Evolutionary conservation across 768 basidiomycete species (phyloP).

Genomic region (Neoboletus magnificus): DNA sequence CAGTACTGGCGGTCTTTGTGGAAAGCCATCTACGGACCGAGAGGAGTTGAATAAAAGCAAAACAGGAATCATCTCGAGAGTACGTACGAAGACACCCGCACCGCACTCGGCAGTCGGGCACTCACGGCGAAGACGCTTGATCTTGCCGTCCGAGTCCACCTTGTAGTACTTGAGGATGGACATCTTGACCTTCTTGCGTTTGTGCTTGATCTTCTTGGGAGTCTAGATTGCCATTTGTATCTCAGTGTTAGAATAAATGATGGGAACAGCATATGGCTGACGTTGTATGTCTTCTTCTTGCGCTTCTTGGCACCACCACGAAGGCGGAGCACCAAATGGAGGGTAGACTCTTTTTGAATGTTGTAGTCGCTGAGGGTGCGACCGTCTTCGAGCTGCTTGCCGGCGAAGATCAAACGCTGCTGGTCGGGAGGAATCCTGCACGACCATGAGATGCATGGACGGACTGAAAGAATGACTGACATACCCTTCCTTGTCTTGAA

Average conservation of each 20-base stretch:
- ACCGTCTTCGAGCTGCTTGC: conserved; percentile 99
- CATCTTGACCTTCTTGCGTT: conserved; percentile 99
- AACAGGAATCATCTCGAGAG: not conserved
- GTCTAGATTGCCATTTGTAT: conserved; percentile 46
- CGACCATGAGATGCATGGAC: conserved; percentile 2
- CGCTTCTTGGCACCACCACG: conserved; percentile 99
- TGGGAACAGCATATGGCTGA: conserved; percentile 36
- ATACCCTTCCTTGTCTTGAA: conserved; percentile 96
- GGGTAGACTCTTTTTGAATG: conserved; percentile 99
- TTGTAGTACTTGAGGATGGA: conserved; percentile 99
- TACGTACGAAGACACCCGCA: conserved; percentile 78
- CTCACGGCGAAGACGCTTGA: conserved; percentile 98
- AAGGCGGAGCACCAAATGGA: conserved; percentile 95
- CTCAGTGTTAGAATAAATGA: conserved; percentile 1
- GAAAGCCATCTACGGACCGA: conserved; percentile 81
- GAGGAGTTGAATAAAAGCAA: conserved; percentile 5
- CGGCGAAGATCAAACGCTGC: conserved; percentile 98
- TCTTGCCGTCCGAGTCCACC: conserved; percentile 99
- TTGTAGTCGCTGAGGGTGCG: conserved; percentile 94
- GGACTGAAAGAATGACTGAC: conserved; percentile 14
- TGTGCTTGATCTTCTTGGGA: conserved; percentile 99
- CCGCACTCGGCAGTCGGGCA: conserved; percentile 84
- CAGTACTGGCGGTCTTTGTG: conserved; percentile 98
- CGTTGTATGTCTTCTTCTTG: conserved; percentile 99
- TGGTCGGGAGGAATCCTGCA: conserved; percentile 86